Evolutionary conservation across 1,284 basidiomycete genomes (phyloP), one percentile per base, ranked within the genome.

Genomic region (Afroboletus lepidellus): DNA sequence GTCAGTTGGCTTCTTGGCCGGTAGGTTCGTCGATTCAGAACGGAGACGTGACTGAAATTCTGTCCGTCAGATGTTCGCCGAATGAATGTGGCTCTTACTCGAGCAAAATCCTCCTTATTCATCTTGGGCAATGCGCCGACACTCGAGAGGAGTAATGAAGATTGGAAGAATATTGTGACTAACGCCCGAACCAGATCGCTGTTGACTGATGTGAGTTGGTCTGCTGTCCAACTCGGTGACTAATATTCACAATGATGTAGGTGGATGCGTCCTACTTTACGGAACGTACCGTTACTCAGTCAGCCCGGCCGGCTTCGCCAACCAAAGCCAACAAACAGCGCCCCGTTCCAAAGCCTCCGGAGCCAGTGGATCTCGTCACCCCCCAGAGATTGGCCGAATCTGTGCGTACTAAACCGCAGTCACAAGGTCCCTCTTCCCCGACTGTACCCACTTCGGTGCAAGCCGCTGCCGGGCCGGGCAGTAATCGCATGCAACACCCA

Each of bases 21-120:
- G 93, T 84, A 70, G 68, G 50, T 34, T 32, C 43, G 21, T 48
- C n/a, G 21, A 46, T 44, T 33, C 21, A 46, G 37, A 38, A 46
- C 27, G n/a, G 49, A 49, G 29, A 39, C 38, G 13, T 51, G 18
- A 48, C 46, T 57, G 25, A 55, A 45, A 59, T 49, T 55, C 21
- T 16, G 21, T 46, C 27, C 18, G 33, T 45, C 54, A 87, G 93
- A 96, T 69, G 74, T 80, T 27, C 83, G 94, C 33, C 86, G 94
- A 51, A 96, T 98, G 91, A 99, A 99, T 71, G 97, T 99, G 20
- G 96, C 97, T 18, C 74, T 99, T 36, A 99, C 97, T 16, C 88
- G 97, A 66, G 93, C 97, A 5, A 92, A 90, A 65, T 94, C 92
- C 21, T 98, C 94, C 8, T 73, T 99, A 11, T 99, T 96, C 68